Evolutionary conservation across 768 basidiomycete genomes (phyloP).

Genomic region (Boletus rubroflammeus): DNA sequence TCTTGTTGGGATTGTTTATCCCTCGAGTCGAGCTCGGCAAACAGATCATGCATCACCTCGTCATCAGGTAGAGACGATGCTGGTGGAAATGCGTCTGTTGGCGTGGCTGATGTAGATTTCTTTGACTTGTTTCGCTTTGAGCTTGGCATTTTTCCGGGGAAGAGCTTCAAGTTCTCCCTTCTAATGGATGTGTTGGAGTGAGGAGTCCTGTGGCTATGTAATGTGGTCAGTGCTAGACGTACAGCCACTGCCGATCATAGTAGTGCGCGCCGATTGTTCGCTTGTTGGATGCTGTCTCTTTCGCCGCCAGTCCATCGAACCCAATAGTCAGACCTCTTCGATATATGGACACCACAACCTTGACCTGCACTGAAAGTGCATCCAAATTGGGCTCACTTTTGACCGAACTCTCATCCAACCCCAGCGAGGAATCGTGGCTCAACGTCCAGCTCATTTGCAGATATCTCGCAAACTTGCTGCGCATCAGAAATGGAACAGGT

Average conservation of each 20-base stretch:
- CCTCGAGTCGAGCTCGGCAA: slow-evolving; percentile 70
- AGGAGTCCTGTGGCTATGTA: slow-evolving; percentile 15
- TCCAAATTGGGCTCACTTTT: slow-evolving; percentile 33
- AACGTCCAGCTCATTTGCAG: slow-evolving; percentile 50
- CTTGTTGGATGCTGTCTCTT: background rate
- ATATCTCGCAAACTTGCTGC: slow-evolving; percentile 59
- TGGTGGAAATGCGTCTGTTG: slow-evolving; percentile 18
- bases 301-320: background rate
- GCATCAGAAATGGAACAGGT: slow-evolving; percentile 54
- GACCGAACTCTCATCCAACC: slow-evolving; percentile 31
- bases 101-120: slow-evolving; percentile 37
- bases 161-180: background rate
- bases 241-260: slow-evolving; percentile 8
- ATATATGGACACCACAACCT: slow-evolving; percentile 20
- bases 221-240: background rate
- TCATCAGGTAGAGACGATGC: slow-evolving; percentile 39
- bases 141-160: slow-evolving; percentile 3
- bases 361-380: slow-evolving; percentile 28
- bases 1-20: slow-evolving; percentile 49
- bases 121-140: slow-evolving; percentile 58
- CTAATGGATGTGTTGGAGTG: background rate
- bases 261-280: background rate
- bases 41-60: slow-evolving; percentile 68
- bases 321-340: background rate
- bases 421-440: slow-evolving; percentile 42